Evolutionary conservation across 1,284 basidiomycete species (phyloP), one percentile per base, ranked within the genome.

Genomic region (Apiotrichum montevideense): DNA sequence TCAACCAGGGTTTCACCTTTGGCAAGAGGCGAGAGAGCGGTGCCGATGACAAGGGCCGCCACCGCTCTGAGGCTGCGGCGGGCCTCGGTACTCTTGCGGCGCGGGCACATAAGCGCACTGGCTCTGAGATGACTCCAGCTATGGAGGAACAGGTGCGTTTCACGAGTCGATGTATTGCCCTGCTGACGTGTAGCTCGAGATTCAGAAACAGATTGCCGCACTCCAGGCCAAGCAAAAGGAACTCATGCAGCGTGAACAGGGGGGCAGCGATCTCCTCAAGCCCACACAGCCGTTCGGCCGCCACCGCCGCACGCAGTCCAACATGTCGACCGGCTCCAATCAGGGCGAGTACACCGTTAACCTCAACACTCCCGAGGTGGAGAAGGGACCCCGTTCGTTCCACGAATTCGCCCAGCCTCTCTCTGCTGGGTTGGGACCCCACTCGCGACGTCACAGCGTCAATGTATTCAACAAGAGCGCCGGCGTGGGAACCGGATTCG

Each of bases 391-490:
- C 14, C 59, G 64, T 41, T 59, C 58, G 21, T 54, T 63, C 33
- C 62, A 64, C 40, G 67, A 71, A 41, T 66, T 71, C 63, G 61
- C 59, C 8, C 14, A n/a, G 37, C 60, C 62, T 54, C 37, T 64
- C 29, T 61, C 59, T 39, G 44, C 46, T 6, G 85, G 87, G 62
- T 29, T 49, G 7, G 35, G 35, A 11, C 89, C 89, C 34, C 95
- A 98, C 72, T 88, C 88, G 48, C 84, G 95, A 55, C 83, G 95
- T 62, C 94, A 97, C 78, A 95, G 91, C 66, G 89, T 96, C 63
- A 97, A 95, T 67, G 90, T 95, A 43, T 68, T 73, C 63, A 76
- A 73, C 69, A 74, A 77, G 61, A 60, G 71, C 40, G 33, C 11
- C 13, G 50, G 50, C 10, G 10, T 33, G 11, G 68, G 70, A 7